A percentile compares a stretch with the other conserved stretches of the same genome.
phyloP scores from a whole-genome alignment of 805 yeast genomes.

The Schwanniomyces sp. region DNA sequence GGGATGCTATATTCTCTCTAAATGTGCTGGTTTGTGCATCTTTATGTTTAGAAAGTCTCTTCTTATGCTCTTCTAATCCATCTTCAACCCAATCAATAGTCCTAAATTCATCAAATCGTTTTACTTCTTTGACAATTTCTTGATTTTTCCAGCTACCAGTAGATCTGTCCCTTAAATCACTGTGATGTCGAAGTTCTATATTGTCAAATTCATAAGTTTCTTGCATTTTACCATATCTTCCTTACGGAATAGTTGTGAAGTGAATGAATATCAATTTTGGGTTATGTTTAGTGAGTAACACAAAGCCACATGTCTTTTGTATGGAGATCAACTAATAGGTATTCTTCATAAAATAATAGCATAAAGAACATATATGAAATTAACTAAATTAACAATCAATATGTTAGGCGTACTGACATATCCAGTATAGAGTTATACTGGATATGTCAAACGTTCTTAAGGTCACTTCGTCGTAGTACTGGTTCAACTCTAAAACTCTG shows the following conservation, averaged over 20 bases:
- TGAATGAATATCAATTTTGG: neutral
- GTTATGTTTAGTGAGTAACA: neutral
- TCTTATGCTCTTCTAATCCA: conserved; percentile 47
- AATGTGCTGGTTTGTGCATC: conserved; percentile 13
- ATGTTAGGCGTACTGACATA: no score
- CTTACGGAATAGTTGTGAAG: no score
- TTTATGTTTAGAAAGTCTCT: conserved; percentile 21
- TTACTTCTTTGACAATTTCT: conserved; percentile 35
- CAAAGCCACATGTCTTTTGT: neutral
- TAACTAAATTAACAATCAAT: no score
- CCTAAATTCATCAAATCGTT: conserved; percentile 56
- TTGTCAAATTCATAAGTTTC: neutral
- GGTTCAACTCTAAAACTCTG: no score
- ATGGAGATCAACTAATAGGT: neutral
- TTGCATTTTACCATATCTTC: neutral
- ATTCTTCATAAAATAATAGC: neutral
- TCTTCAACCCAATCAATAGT: conserved; percentile 76
- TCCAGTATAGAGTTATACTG: no score
- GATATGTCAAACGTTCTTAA: no score
- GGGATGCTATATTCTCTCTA: conserved; percentile 25
- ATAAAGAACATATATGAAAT: no score
- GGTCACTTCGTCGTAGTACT: no score
- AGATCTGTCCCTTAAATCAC: conserved; percentile 18
- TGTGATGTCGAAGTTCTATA: neutral
- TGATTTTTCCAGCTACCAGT: conserved; percentile 43